phyloP scores from a whole-genome alignment of 2,329 filamentous ascomycete genomes.

The Alternaria viburni region DNA sequence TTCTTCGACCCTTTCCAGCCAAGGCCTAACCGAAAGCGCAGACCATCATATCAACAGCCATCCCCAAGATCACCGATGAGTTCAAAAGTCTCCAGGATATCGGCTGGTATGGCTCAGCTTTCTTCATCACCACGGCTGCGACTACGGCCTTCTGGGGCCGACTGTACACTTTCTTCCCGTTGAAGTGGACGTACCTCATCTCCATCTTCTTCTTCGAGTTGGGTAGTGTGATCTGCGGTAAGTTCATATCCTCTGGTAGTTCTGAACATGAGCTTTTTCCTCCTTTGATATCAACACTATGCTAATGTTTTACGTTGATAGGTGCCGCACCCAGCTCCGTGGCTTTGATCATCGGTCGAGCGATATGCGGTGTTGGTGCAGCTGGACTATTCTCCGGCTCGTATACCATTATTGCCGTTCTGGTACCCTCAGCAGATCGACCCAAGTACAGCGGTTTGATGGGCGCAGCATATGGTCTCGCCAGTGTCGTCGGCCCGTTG shows the following conservation, averaged over 20 bases:
- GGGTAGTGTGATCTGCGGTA: slow-evolving; percentile 3
- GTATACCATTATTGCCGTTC: slow-evolving; percentile 53
- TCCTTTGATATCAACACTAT: not conserved
- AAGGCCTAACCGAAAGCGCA: not conserved
- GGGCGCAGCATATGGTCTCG: slow-evolving; percentile 45
- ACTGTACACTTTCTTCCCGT: slow-evolving; percentile 17
- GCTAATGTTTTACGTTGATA: not conserved
- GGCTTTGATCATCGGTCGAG: not conserved
- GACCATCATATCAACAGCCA: slow-evolving; percentile 35
- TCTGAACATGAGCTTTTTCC: too few species aligned
- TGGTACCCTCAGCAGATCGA: slow-evolving; percentile 49
- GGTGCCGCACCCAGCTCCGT: not conserved
- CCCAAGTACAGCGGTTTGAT: slow-evolving; percentile 48
- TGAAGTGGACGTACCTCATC: slow-evolving; percentile 19
- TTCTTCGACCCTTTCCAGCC: not conserved
- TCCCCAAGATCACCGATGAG: slow-evolving; percentile 40
- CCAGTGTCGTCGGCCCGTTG: slow-evolving; percentile 50
- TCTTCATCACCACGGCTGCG: slow-evolving; percentile 19
- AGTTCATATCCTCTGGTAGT: too few species aligned
- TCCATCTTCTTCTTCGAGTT: slow-evolving; percentile 6
- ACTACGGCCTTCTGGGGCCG: slow-evolving; percentile 21
- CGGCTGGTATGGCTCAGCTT: slow-evolving; percentile 44
- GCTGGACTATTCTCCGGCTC: slow-evolving; percentile 16
- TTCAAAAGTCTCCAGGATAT: slow-evolving; percentile 40
- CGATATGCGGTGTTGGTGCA: slow-evolving; percentile 6